Evolutionary conservation across 2,329 filamentous ascomycete species (phyloP), one percentile per base, ranked within the genome.

Genomic region (Acrodontium crateriforme): DNA sequence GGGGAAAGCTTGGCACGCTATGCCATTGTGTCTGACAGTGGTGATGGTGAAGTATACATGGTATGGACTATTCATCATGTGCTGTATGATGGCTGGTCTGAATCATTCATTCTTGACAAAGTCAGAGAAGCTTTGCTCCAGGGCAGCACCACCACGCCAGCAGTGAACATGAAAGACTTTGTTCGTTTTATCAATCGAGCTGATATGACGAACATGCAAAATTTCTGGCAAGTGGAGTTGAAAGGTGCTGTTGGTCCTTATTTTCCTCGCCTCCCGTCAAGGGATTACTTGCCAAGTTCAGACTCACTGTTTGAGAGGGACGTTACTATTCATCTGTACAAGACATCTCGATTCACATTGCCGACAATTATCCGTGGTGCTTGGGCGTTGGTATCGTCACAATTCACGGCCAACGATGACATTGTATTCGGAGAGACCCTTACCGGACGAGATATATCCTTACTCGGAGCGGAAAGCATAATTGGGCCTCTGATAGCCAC

Each of bases 71-170:
- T 53, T 10, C 56, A 60, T 29, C 56, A 60, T 34, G 45, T 49
- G 2, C 24, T 56, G 0, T 59, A 58, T 35, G 56, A 60, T 40
- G 55, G 53, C 1, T 54, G 50, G 46, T 50, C 50, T 1, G 44
- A 52, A 33, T 40, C 45, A 1, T 35, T 58, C 11, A 39, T 60
- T 9, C 35, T 53, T 9, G 38, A 52, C n/a, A 32, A 40, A 18
- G 40, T 58, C n/a, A 20, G n/a, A n/a, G 18, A 20, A 20, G 8
- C n/a, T 8, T 8, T 20, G 8, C 8, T 8, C n/a, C 18, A n/a
- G 8, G 8, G 8, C 18, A n/a, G 18, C 8, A 8, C 8, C 18
- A 35, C 33, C 17, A 40, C 34, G 8, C n/a, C n/a, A n/a, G n/a
- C n/a, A n/a, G n/a, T n/a, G n/a, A n/a, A n/a, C n/a, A n/a, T n/a